These are phyloP conservation scores for Curvularia lunata DNA, from an alignment of 2,329 filamentous ascomycete genomes.

Conservation along the genomic window DNA sequence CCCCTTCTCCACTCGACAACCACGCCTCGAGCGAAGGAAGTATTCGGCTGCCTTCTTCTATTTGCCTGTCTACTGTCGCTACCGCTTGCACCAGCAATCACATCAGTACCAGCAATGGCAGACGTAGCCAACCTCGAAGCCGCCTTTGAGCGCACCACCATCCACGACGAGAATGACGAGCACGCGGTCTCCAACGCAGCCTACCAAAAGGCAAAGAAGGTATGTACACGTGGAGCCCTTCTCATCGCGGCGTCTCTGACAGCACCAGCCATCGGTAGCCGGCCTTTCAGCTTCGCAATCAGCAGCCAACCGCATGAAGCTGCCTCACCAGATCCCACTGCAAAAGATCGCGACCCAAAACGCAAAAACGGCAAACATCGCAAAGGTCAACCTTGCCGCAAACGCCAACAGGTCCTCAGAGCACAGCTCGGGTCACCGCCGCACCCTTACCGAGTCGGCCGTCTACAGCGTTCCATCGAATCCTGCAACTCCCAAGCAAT, in stretches of 20 bases:
- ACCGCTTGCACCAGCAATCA: slow-evolving; percentile 10
- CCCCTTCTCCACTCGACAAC: slow-evolving; percentile 20
- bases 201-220: slow-evolving; percentile 85
- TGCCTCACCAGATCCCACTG: slow-evolving; percentile 73
- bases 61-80: slow-evolving; percentile 18
- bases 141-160: slow-evolving; percentile 87
- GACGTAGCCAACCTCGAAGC: slow-evolving; percentile 80
- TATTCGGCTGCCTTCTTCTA: slow-evolving; percentile 19
- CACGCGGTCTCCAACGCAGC: slow-evolving; percentile 62
- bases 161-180: slow-evolving; percentile 82
- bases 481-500: slow-evolving; percentile 56
- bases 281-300: slow-evolving; percentile 54
- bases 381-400: slow-evolving; percentile 68
- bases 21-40: slow-evolving; percentile 12
- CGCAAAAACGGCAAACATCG: slow-evolving; percentile 58
- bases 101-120: slow-evolving; percentile 16
- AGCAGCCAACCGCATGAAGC: slow-evolving; percentile 69
- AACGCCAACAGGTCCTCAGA: slow-evolving; percentile 58
- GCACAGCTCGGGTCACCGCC: slow-evolving; percentile 47
- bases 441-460: slow-evolving; percentile 58
- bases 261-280: slow-evolving; percentile 52
- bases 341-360: slow-evolving; percentile 87
- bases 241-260: slow-evolving; percentile 26
- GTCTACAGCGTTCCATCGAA: slow-evolving; percentile 45
- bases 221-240: slow-evolving; percentile 48